These are phyloP conservation scores for Phytopythium chamaehyphon DNA, from an alignment of 352 stramenopile species.

Conservation along the genomic window DNA sequence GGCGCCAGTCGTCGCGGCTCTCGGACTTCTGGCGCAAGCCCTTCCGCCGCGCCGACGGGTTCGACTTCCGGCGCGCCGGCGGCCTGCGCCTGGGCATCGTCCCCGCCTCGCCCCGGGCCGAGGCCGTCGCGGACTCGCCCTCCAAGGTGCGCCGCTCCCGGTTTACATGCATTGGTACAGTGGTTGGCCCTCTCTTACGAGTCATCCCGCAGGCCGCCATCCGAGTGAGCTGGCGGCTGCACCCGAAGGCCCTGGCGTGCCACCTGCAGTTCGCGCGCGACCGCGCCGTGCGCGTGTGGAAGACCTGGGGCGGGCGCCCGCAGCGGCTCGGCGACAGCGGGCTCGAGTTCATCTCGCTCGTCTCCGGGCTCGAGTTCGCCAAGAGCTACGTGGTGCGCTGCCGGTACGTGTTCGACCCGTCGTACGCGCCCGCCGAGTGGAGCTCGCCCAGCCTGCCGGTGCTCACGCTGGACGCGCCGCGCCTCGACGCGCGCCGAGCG, in stretches of 20 bases:
- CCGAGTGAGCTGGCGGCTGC: constrained; percentile 48
- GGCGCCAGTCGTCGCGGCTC: constrained; percentile 52
- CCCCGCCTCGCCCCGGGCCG: constrained; percentile 34
- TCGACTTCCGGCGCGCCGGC: constrained; percentile 38
- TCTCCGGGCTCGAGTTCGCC: constrained; percentile 63
- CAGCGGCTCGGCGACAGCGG: constrained; percentile 38
- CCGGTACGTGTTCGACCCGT: constrained; percentile 54
- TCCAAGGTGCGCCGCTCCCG: constrained; percentile 40
- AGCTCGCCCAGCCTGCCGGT: constrained; percentile 45
- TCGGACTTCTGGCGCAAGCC: constrained; percentile 64
- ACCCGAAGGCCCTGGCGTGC: constrained; percentile 47
- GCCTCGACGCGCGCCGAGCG: constrained; percentile 22
- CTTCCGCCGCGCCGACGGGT: constrained; percentile 53
- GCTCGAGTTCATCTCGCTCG: constrained; percentile 53
- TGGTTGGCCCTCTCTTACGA: not conserved
- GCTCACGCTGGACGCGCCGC: constrained; percentile 30
- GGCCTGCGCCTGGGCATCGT: constrained; percentile 40
- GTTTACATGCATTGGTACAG: not conserved
- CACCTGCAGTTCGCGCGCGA: constrained; percentile 74
- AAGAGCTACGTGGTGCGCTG: constrained; percentile 77
- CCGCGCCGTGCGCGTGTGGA: constrained; percentile 76
- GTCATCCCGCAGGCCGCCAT: constrained; percentile 66
- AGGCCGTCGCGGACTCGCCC: constrained; percentile 48
- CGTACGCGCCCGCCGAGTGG: constrained; percentile 52
- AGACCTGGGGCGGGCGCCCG: constrained; percentile 58